phyloP scores from a whole-genome alignment of 2,329 filamentous ascomycete species.

The Penicillium sp. region DNA sequence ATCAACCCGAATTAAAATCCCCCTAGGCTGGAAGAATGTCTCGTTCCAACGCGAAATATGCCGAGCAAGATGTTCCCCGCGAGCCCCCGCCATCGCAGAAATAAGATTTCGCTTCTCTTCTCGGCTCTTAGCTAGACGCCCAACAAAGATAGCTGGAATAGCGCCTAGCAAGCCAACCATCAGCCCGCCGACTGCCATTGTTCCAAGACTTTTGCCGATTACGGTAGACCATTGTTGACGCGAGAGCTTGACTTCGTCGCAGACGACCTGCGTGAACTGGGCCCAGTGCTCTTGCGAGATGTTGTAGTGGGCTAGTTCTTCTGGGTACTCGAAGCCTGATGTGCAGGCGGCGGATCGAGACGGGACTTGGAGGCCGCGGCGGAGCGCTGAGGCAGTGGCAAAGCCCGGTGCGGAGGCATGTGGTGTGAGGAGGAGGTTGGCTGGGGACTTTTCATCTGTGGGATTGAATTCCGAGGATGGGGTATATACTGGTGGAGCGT shows the following conservation, averaged over 20 bases:
- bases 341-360: constrained; percentile 24
- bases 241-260: constrained; percentile 27
- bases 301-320: constrained; percentile 20
- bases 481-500: constrained; percentile 12
- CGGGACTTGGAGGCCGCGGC: constrained; percentile 32
- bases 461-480: background rate
- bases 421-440: constrained; percentile 15
- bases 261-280: constrained; percentile 29
- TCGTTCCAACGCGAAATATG: constrained; percentile 32
- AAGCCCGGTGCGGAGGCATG: constrained; percentile 20
- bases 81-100: constrained; percentile 16
- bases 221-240: constrained; percentile 30
- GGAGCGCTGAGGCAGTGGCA: constrained; percentile 17
- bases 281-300: constrained; percentile 26
- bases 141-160: constrained; percentile 28
- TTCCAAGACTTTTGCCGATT: constrained; percentile 29
- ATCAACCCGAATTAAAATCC: constrained; percentile 32
- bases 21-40: constrained; percentile 27
- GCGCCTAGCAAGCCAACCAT: constrained; percentile 32
- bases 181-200: constrained; percentile 29
- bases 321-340: constrained; percentile 34
- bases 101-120: constrained; percentile 30
- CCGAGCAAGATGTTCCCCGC: constrained; percentile 13
- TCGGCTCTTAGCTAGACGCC: constrained; percentile 17
- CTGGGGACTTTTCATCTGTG: constrained; percentile 7